phyloP scores from a whole-genome alignment of 176 grass and related monocot genomes.

The Cenchrus purpureus region DNA sequence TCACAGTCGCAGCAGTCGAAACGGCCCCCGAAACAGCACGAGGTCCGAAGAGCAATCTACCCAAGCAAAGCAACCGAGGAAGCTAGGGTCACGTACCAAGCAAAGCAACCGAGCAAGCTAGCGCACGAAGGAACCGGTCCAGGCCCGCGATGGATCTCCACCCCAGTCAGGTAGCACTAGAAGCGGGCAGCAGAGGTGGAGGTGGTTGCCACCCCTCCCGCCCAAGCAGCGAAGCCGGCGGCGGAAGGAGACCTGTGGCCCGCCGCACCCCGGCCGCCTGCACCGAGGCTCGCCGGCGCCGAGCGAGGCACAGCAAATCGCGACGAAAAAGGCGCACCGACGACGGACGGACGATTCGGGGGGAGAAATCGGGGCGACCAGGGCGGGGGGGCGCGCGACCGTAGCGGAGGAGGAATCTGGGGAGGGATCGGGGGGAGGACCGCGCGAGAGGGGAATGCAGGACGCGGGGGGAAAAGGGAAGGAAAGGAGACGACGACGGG shows the following conservation, averaged over 20 bases:
- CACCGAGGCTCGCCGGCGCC: constrained; percentile 18
- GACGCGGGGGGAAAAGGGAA: constrained; percentile 8
- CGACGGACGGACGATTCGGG: background rate
- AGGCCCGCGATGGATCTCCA: constrained; percentile 19
- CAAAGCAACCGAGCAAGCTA: background rate
- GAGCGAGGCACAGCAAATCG: background rate
- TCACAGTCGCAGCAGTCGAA: background rate
- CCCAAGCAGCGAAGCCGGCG: background rate
- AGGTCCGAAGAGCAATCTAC: background rate
- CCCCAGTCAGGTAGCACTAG: background rate
- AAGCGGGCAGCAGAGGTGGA: background rate
- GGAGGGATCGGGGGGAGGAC: background rate
- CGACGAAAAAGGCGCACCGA: background rate
- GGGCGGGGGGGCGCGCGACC: no score
- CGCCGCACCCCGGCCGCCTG: background rate
- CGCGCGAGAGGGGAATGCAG: constrained; percentile 24
- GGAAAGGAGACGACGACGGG: constrained; percentile 16
- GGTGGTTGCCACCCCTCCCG: background rate
- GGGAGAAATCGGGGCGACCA: constrained; percentile 6
- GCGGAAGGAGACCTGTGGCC: background rate
- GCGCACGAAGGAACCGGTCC: background rate
- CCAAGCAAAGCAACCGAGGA: background rate
- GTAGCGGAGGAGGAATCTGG: constrained; percentile 12
- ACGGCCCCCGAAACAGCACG: background rate
- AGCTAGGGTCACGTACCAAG: background rate